Evolutionary conservation across 441 rosid genomes (phyloP), one percentile per base, ranked within the genome.

Genomic region (Syzygium malaccense): DNA sequence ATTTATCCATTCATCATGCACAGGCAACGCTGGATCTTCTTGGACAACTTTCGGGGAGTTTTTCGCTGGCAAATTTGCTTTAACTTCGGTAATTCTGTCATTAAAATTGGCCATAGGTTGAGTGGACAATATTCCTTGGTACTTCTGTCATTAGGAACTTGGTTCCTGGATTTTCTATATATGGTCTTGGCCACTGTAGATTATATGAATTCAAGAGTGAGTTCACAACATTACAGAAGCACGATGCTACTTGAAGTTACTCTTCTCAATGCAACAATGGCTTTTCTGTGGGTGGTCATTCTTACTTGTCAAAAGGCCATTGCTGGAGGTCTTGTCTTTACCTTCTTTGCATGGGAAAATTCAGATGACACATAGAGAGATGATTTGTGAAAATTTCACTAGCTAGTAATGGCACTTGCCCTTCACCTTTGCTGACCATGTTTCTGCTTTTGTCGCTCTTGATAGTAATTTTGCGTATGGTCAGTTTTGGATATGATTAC

Each of bases 1-100:
- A 45, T 79, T 84, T 55, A 86, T 88, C 87, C 51, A 75, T 75
- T 41, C n/a, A 56, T 91, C 87, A n/a, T 71, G 88, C 89, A 86
- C 89, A 98, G 99, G 93, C 93, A 87, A 90, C 94, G 85, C 33
- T 98, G 95, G 96, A 91, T 93, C 86, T 95, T 91, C 90, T 92
- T 97, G 92, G 99, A 98, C 91, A 95, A 92, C 89, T 95, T 91
- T 89, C 93, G 98, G 54, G 99, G 99, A 87, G 94, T 94, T 75
- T 98, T 98, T 92, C 94, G 99, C 88, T 98, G 99, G 99, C 99
- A 98, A 88, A 98, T 97, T 89, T 97, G 99, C 96, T 98, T 97
- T 90, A 96, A 98, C 87, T 96, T 98, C 54, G 99, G 99, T 98
- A 97, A 88, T 83, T 88, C 20, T 60, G 86, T 88, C 68, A 56